Evolutionary conservation across 257 asterid genomes (phyloP).

Genomic region (Ophiorrhiza pumila): DNA sequence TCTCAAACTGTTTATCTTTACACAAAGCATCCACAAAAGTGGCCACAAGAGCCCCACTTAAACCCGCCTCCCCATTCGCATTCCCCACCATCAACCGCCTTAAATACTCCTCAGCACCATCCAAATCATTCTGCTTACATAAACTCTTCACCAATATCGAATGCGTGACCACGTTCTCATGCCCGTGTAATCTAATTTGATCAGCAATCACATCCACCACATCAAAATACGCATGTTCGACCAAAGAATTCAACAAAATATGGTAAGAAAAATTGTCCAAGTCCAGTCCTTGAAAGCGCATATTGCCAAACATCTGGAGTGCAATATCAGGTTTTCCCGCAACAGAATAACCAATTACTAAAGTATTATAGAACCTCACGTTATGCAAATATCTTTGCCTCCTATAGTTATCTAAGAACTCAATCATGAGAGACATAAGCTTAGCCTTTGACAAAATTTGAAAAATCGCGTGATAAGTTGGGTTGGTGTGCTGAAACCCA

Average conservation of each 20-base stretch:
- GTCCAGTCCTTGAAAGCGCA: constrained; percentile 73
- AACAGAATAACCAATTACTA: constrained; percentile 74
- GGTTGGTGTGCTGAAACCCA: constrained; percentile 64
- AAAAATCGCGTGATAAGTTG: constrained; percentile 66
- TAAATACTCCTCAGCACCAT: constrained; percentile 57
- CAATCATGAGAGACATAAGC: constrained; percentile 46
- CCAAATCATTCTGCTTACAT: constrained; percentile 54
- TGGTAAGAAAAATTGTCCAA: constrained; percentile 59
- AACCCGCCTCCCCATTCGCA: constrained; percentile 19
- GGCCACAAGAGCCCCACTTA: constrained; percentile 44
- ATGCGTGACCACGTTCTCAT: constrained; percentile 46
- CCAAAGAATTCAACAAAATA: constrained; percentile 67
- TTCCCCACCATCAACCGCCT: constrained; percentile 29
- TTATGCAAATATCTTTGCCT: constrained; percentile 31
- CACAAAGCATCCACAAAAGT: constrained; percentile 62
- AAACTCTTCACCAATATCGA: constrained; percentile 57
- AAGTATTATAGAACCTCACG: constrained; percentile 35
- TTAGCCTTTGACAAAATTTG: constrained; percentile 52
- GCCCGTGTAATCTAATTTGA: constrained; percentile 54
- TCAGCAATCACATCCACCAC: constrained; percentile 42
- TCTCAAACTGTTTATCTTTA: constrained; percentile 48
- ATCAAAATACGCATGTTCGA: constrained; percentile 56
- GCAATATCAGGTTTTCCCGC: constrained; percentile 73
- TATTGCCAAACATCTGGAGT: constrained; percentile 63
- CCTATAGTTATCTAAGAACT: constrained; percentile 39